Evolutionary conservation across 768 basidiomycete species (phyloP).

Genomic region (Tylopilus sp.): DNA sequence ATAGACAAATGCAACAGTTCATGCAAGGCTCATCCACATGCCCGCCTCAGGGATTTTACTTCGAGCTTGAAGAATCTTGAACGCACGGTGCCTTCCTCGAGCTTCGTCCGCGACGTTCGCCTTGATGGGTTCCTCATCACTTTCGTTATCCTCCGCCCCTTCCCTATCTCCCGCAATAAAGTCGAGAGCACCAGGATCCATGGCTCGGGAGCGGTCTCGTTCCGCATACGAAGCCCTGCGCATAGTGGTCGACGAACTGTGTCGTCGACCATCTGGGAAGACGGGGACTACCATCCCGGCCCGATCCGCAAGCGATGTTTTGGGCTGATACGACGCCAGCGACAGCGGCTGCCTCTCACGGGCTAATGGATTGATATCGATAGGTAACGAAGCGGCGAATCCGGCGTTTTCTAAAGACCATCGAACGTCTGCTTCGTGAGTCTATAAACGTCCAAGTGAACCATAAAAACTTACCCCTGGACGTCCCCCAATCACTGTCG

Average conservation of each 20-base stretch:
- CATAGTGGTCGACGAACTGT: slow-evolving; percentile 43
- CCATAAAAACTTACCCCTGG: slow-evolving; percentile 21
- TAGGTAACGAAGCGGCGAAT: slow-evolving; percentile 58
- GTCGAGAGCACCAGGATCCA: slow-evolving; percentile 70
- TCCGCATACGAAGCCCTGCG: slow-evolving; percentile 65
- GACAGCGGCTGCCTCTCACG: slow-evolving; percentile 39
- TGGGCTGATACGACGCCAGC: slow-evolving; percentile 56
- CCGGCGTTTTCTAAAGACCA: slow-evolving; percentile 29
- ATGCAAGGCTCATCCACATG: slow-evolving; percentile 82
- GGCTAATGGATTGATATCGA: slow-evolving; percentile 48
- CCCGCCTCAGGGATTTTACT: slow-evolving; percentile 65
- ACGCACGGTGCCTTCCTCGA: slow-evolving; percentile 55
- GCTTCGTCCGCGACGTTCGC: slow-evolving; percentile 28
- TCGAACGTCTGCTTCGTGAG: slow-evolving; percentile 23
- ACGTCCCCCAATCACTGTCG: slow-evolving; percentile 25
- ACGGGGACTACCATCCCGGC: slow-evolving; percentile 30
- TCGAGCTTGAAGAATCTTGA: slow-evolving; percentile 67
- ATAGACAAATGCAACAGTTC: slow-evolving; percentile 3
- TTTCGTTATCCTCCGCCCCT: slow-evolving; percentile 40
- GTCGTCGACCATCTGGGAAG: slow-evolving; percentile 18
- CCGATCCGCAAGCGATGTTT: slow-evolving; percentile 42
- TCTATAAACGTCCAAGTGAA: neutral
- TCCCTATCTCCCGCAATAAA: slow-evolving; percentile 52
- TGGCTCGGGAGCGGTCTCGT: slow-evolving; percentile 58
- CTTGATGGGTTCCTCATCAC: slow-evolving; percentile 20